Base-by-base conservation (phyloP, 768 basidiomycete genomes). In the Phaeolepiota aurea region DNA sequence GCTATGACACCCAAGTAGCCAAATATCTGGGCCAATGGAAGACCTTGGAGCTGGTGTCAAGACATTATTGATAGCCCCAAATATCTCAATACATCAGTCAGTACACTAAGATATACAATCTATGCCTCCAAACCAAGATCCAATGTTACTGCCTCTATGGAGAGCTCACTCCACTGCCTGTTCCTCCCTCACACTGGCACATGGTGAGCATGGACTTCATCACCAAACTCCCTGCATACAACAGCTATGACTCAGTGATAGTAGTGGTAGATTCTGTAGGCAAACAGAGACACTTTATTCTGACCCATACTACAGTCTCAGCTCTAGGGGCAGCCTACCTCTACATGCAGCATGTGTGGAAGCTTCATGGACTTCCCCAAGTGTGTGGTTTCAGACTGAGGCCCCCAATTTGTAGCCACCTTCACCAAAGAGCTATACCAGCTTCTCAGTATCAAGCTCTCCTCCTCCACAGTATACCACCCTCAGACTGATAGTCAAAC, bases 21-120 rank as follows among this genome's bases (percentile, higher is more conserved):
- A 15, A 15, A 13, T 15, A 35, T 35, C 5, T 15, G 7, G 18
- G 33, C 5, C 18, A 32, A n/a, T 45, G 41, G 41, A 49, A 47
- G 35, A 47, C 43, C 4, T 20, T 47, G 10, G 47, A 47, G 32
- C 44, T 54, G 3, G 40, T 54, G 4, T 49, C 44, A 10, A 22
- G 44, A 14, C 52, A 50, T 35, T 54, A 52, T 34, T 52, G 44
- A 42, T 55, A 48, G 54, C 50, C 48, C 1, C 45, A 50, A 41
- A 47, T 55, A 50, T 53, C 50, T 3, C 34, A 41, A 1, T 53
- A 47, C 36, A 34, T 54, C 18, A 23, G 44, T 18, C 21, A 23
- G 7, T 35, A 35, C 16, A 19, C 18, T 9, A 35, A 35, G 15
- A 35, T 15, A 14, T 35, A 15, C 18, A 15, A 35, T 35, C 33